Conservation (phyloP, 257 asterid species). For the Jaltomata sinuosa region DNA sequence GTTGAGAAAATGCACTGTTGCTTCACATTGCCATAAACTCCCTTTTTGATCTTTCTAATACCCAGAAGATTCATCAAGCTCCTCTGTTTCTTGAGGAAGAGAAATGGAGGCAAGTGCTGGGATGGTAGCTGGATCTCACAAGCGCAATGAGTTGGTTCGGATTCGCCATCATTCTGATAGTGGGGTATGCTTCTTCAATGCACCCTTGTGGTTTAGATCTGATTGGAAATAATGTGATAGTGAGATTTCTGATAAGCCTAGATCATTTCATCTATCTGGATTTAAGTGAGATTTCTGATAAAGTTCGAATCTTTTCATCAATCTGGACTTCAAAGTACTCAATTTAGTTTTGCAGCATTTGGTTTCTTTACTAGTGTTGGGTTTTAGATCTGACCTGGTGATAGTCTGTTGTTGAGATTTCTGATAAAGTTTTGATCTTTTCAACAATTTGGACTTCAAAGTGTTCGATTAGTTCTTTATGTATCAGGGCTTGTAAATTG, state of each 20-base stretch:
- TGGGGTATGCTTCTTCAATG: too few relatives aligned
- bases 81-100: too few relatives aligned
- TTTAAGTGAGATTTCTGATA: background rate
- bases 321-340: background rate
- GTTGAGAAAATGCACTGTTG: too few relatives aligned
- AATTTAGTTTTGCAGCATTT: background rate
- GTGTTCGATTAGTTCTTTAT: background rate
- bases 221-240: too few relatives aligned
- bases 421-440: background rate
- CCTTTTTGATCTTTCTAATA: too few relatives aligned
- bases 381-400: background rate
- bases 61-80: too few relatives aligned
- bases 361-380: too few relatives aligned
- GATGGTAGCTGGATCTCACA: conserved; percentile 86
- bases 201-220: too few relatives aligned
- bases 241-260: too few relatives aligned
- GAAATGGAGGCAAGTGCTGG: conserved; percentile 77
- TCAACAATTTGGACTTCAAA: background rate
- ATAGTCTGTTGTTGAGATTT: background rate
- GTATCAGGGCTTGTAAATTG: background rate
- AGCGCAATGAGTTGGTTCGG: conserved; percentile 61
- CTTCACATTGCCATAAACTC: too few relatives aligned
- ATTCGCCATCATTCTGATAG: conserved; percentile 75
- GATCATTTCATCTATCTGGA: too few relatives aligned
- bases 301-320: background rate